Conservation (phyloP, 257 asterid species). For the Petrea volubilis region DNA sequence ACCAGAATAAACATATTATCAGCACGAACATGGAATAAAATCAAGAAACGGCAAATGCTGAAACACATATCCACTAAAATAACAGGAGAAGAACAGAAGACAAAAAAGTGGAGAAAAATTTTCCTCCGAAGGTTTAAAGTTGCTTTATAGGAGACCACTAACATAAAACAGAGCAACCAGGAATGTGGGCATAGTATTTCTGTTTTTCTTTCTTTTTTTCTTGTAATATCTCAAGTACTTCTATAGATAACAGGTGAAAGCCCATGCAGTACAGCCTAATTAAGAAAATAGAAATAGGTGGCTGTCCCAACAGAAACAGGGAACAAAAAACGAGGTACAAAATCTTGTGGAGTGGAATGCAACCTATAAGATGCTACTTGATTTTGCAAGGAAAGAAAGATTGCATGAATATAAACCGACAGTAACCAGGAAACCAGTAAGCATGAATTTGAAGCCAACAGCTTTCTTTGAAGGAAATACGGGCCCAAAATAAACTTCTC, state of each 20-base stretch:
- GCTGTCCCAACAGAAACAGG: background rate
- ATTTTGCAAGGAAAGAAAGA: background rate
- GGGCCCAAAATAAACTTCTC: background rate
- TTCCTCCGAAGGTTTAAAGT: background rate
- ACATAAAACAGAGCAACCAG: slow-evolving; percentile 6
- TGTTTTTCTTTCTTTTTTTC: background rate
- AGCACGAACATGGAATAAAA: slow-evolving; percentile 23
- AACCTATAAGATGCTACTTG: background rate
- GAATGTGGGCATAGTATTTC: slow-evolving; percentile 12
- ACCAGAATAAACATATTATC: slow-evolving; percentile 27
- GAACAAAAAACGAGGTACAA: background rate
- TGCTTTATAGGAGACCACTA: background rate
- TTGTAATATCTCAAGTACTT: background rate
- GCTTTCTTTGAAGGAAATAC: background rate
- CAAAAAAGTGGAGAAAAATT: background rate
- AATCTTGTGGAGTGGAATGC: background rate
- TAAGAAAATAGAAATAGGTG: background rate
- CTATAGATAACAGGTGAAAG: background rate
- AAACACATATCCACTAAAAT: background rate
- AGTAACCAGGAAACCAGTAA: background rate
- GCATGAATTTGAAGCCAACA: background rate
- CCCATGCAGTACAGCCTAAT: background rate
- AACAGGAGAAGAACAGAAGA: background rate
- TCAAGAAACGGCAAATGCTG: slow-evolving; percentile 1
- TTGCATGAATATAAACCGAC: background rate